Evolutionary conservation across 768 basidiomycete genomes (phyloP).

Genomic region (Leccinum ochraceum): DNA sequence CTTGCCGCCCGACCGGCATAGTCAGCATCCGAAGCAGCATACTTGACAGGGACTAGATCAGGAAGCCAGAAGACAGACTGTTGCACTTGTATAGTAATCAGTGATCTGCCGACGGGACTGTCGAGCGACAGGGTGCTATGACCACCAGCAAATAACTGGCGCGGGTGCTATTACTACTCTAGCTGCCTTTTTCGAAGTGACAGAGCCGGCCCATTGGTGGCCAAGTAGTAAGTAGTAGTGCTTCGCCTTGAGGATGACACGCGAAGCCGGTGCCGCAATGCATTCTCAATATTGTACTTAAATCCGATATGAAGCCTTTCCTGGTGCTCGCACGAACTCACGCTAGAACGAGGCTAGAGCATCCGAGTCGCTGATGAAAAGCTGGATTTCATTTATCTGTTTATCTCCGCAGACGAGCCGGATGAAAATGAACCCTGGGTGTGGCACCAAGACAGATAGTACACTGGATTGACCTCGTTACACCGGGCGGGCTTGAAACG

Average conservation of each 20-base stretch:
- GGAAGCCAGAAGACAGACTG: background rate
- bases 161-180: background rate
- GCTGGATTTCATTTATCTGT: slow-evolving; percentile 12
- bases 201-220: slow-evolving; percentile 14
- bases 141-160: background rate
- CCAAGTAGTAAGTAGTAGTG: background rate
- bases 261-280: background rate
- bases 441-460: background rate
- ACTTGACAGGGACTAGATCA: background rate
- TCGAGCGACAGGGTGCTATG: background rate
- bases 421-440: slow-evolving; percentile 3
- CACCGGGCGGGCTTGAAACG: slow-evolving; percentile 11
- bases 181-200: slow-evolving; percentile 8
- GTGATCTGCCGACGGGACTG: background rate
- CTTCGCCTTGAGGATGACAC: background rate
- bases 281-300: slow-evolving; percentile 10
- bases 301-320: slow-evolving; percentile 8
- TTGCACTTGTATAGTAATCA: too few relatives aligned
- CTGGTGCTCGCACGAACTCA: slow-evolving; percentile 6
- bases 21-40: background rate
- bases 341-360: slow-evolving; percentile 11
- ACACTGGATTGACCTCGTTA: slow-evolving; percentile 17
- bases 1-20: background rate
- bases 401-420: slow-evolving; percentile 29
- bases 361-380: background rate